Evolutionary conservation across 352 stramenopile species (phyloP), one percentile per base, ranked within the genome.

Genomic region (Pythium apleroticum): DNA sequence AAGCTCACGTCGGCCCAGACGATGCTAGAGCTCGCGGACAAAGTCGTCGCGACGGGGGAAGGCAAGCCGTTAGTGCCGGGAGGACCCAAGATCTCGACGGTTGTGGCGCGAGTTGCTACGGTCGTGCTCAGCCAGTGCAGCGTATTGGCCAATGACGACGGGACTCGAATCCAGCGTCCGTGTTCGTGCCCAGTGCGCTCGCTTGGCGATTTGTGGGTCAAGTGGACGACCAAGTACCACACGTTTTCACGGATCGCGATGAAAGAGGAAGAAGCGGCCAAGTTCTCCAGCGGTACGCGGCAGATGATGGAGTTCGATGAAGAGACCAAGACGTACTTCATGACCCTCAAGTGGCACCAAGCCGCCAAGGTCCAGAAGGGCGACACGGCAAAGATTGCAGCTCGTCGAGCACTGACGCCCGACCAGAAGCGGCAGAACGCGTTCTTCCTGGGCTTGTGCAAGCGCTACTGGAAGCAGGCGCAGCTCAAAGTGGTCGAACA

Each of bases 291-390:
- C 57, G 82, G 84, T 11, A 95, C 86, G 22, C 77, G 82, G 52
- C 84, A 95, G 60, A 90, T 95, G 81, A 95, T 95, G 86, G 86
- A 95, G 52, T 76, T 80, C 37, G 73, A 88, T 45, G 81, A 78
- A 24, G 63, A 69, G 20, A 58, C 27, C 28, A 80, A 77, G 46
- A 76, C 70, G 20, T 90, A 82, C 65, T 90, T 74, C 64, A 90
- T 95, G 81, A 91, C 86, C 25, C 76, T 95, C 57, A 95, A 95
- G 69, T 95, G 86, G 84, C 86, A 91, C 54, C 73, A 86, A 22
- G 84, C 86, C 8, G 84, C 78, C 50, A 95, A 95, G 67, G 79
- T 80, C 10, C 84, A 93, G 43, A 93, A 93, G 56, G 86, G 84
- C 10, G 86, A 95, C 63, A 95, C 84, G 10, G 86, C 86, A 39